Conservation (phyloP, 768 basidiomycete genomes). For the Lactarius psammicola region DNA sequence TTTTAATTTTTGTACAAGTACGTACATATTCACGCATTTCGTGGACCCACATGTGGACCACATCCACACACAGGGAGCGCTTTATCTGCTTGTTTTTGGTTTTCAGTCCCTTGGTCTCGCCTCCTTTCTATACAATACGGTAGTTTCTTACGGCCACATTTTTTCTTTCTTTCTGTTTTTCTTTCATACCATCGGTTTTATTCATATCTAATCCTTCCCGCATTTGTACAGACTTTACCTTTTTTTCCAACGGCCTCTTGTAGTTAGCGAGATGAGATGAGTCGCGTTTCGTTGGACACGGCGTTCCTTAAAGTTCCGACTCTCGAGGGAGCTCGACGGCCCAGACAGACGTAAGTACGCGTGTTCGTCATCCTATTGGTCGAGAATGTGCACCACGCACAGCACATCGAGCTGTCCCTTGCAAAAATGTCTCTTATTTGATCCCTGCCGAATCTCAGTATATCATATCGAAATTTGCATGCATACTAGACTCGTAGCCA, state of each 20-base stretch:
- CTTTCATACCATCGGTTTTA: constrained; percentile 12
- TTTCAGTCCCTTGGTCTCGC: background rate
- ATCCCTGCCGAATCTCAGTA: no score
- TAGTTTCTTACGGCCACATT: background rate
- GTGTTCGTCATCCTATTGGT: no score
- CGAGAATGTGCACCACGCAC: no score
- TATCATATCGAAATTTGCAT: no score
- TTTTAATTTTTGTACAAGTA: background rate
- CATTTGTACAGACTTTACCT: constrained; percentile 21
- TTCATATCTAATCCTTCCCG: constrained; percentile 17
- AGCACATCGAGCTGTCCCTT: no score
- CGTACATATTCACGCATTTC: constrained; percentile 2
- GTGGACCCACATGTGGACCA: background rate
- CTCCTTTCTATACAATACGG: background rate
- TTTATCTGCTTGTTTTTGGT: constrained; percentile 6
- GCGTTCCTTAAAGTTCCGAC: background rate
- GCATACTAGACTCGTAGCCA: no score
- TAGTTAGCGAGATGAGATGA: background rate
- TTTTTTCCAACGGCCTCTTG: background rate
- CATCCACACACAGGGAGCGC: constrained; percentile 4
- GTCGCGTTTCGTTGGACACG: background rate
- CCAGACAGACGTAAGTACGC: no score
- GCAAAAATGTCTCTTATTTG: no score
- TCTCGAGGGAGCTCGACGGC: no score
- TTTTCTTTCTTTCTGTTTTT: constrained; percentile 7